Conservation (phyloP, 768 basidiomycete species). For the Dioszegia hungarica region DNA sequence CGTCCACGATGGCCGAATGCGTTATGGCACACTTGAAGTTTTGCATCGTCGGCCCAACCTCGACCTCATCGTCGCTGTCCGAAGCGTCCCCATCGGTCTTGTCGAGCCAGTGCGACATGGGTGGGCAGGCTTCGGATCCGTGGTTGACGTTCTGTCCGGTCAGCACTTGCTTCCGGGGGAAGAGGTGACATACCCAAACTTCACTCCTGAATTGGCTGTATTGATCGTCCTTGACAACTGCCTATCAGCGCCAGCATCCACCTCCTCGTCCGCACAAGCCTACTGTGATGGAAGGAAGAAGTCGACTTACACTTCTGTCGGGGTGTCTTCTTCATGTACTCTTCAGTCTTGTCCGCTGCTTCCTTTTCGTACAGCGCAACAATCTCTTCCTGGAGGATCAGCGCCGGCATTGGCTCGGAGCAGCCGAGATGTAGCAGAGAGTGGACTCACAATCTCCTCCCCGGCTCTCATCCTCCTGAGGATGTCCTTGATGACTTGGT, state of each 20-base stretch:
- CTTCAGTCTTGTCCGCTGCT: conserved; percentile 3
- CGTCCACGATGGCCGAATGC: conserved; percentile 53
- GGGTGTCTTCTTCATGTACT: conserved; percentile 21
- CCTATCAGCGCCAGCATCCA: neutral
- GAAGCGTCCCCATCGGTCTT: conserved; percentile 57
- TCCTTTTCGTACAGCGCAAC: conserved; percentile 14
- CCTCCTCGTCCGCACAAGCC: neutral
- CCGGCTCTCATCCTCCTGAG: conserved; percentile 5
- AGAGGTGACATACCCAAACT: conserved; percentile 26
- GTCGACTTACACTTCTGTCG: conserved; percentile 28
- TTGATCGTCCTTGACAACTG: conserved; percentile 23
- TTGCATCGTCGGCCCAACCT: conserved; percentile 78
- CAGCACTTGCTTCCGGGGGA: neutral
- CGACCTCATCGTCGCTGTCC: conserved; percentile 80
- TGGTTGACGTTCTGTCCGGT: neutral
- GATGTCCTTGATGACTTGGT: conserved; percentile 15
- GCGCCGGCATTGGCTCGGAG: neutral
- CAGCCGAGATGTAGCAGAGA: conserved; percentile 14
- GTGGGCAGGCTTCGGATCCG: conserved; percentile 48
- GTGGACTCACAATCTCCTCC: neutral
- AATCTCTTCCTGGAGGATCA: conserved; percentile 16
- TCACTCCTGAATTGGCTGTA: conserved; percentile 23
- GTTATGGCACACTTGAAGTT: conserved; percentile 63
- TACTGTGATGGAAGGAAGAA: neutral
- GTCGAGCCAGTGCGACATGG: conserved; percentile 33